These are phyloP conservation scores for Trichoderma erinaceum DNA, from an alignment of 495 filamentous ascomycete genomes.

Conservation along the genomic window DNA sequence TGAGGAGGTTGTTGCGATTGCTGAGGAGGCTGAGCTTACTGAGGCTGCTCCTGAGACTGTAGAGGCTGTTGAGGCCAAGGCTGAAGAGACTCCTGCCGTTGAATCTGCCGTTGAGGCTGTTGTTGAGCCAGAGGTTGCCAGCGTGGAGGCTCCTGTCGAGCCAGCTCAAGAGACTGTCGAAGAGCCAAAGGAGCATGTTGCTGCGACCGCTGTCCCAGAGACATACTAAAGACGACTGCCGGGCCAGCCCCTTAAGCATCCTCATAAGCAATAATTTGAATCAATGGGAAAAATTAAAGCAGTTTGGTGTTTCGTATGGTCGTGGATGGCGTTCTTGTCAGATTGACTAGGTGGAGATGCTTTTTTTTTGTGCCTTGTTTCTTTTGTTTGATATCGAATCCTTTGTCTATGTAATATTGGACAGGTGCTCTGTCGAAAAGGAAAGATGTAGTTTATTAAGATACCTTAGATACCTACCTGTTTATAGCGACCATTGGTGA, in stretches of 20 bases:
- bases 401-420: constrained; percentile 15
- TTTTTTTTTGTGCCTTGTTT: constrained; percentile 15
- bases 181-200: background rate
- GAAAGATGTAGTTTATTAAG: constrained; percentile 11
- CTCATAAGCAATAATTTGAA: constrained; percentile 13
- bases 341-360: constrained; percentile 8
- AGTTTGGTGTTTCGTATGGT: constrained; percentile 1
- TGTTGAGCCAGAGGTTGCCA: background rate
- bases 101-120: constrained; percentile 19
- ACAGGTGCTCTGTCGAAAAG: background rate
- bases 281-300: background rate
- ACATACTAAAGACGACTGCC: constrained; percentile 9
- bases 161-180: background rate
- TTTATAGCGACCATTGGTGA: constrained; percentile 12
- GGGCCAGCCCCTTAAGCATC: constrained; percentile 10
- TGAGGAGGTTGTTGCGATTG: constrained; percentile 25
- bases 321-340: constrained; percentile 18
- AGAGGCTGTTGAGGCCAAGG: background rate
- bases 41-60: background rate
- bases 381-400: constrained; percentile 21
- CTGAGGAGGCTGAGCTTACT: constrained; percentile 22
- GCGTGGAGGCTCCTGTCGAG: background rate
- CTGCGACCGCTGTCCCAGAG: background rate
- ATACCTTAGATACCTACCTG: constrained; percentile 14
- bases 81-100: constrained; percentile 2